Evolutionary conservation across 2,329 filamentous ascomycete species (phyloP).

Genomic region (Ceratocystis smalleyi): DNA sequence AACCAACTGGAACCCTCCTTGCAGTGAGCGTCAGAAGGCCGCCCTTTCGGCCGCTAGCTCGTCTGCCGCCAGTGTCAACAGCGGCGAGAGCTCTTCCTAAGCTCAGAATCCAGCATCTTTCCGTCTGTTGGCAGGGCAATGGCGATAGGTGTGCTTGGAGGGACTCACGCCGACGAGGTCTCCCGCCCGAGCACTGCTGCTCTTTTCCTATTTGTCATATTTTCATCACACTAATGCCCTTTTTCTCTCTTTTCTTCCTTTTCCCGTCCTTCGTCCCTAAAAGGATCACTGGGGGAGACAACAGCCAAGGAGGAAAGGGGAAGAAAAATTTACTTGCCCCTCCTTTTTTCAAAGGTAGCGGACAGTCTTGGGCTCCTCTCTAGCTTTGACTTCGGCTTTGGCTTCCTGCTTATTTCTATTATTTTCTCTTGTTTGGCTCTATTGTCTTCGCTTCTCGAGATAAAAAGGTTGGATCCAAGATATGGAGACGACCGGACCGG

Average conservation of each 20-base stretch:
- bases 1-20: not conserved
- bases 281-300: slow-evolving; percentile 1
- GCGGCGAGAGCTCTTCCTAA: not conserved
- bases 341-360: not conserved
- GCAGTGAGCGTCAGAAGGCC: slow-evolving; percentile 29
- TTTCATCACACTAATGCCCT: too few species aligned
- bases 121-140: not conserved
- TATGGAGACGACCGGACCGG: slow-evolving; percentile 5
- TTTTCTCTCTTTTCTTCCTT: slow-evolving; percentile 16
- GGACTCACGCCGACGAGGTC: not conserved
- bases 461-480: not conserved
- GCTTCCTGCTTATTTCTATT: not conserved
- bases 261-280: not conserved
- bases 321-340: slow-evolving; percentile 7
- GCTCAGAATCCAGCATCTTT: not conserved
- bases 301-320: not conserved
- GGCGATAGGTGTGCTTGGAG: not conserved
- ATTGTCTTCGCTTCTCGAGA: not conserved
- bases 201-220: not conserved
- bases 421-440: not conserved
- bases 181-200: not conserved
- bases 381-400: not conserved
- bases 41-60: slow-evolving; percentile 26
- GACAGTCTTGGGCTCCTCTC: not conserved
- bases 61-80: slow-evolving; percentile 20